Base-by-base conservation (phyloP, 805 yeast species). In the Candida ficus region DNA sequence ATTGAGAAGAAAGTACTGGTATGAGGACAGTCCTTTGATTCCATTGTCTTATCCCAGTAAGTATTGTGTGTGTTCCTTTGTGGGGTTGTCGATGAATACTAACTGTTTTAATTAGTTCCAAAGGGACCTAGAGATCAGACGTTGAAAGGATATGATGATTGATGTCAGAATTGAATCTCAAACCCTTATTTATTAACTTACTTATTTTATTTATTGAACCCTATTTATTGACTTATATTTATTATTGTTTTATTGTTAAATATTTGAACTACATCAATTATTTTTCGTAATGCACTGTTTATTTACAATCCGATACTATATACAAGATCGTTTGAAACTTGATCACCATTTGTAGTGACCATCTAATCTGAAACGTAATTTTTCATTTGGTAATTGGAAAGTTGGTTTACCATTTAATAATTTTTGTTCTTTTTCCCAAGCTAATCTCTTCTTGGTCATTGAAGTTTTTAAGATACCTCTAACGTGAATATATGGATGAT, bases 401-500 rank as follows among this genome's bases (percentile, higher is more conserved):
- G 74, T 70, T 18, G 87, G 84, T 57, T 75, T 80, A 46, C 67
- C 69, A 39, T 59, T 67, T 19, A 61, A 51, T 43, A 67, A 62
- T 54, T 73, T 74, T 49, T 70, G 66, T 40, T 69, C 62, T 46
- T 68, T 64, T 56, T 85, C 95, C 67, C 74, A 76, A 13, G 67
- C 74, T 39, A 76, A 56, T 61, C 95, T 73, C 45, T 66, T 59
- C 53, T 70, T 65, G 12, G 95, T 84, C 48, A 76, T 77, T 34
- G 76, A 71, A 5, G 87, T 74, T 59, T 79, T 83, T 43, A 91
- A 68, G 43, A 91, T 71, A 33, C 86, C 85, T 65, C 83, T 78
- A 25, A 90, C 78, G 62, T 91, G 95, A 38, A 88, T 80, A 59
- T 75, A 83, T 45, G 84, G 78, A 56, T 86, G 93, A 25, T 71